phyloP scores from a whole-genome alignment of 1,284 basidiomycete species.

The Ustilago shanxiensis region DNA sequence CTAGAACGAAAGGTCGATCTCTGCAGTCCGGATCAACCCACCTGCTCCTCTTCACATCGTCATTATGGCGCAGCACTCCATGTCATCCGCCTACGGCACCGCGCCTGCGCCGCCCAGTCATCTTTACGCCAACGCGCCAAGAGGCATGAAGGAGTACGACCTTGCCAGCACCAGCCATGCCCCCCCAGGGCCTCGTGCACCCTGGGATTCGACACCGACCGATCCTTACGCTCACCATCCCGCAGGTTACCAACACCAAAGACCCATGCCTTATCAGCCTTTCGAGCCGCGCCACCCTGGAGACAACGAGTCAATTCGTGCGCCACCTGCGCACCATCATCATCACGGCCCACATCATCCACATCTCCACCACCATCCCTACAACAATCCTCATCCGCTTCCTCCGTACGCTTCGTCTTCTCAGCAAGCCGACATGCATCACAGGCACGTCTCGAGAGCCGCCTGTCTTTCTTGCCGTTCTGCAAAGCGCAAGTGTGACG shows the following conservation, averaged over 20 bases:
- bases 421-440: conserved; percentile 32
- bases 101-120: conserved; percentile 13
- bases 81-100: conserved; percentile 19
- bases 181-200: conserved; percentile 8
- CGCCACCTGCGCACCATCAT: conserved; percentile 16
- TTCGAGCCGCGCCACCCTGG: conserved; percentile 25
- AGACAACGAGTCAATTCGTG: conserved; percentile 29
- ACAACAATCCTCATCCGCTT: conserved; percentile 12
- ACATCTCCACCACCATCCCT: conserved; percentile 37
- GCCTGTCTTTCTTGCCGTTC: conserved; percentile 62
- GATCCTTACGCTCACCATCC: conserved; percentile 29
- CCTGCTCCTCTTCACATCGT: conserved; percentile 4
- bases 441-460: conserved; percentile 51
- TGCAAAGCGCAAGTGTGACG: conserved; percentile 63
- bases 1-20: not conserved
- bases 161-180: conserved; percentile 9
- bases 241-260: conserved; percentile 20
- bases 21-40: not conserved
- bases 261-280: conserved; percentile 23
- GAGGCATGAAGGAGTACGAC: conserved; percentile 39
- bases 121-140: conserved; percentile 31
- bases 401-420: conserved; percentile 30
- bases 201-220: conserved; percentile 18
- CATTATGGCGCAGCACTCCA: conserved; percentile 38
- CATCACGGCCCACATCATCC: conserved; percentile 30